These are phyloP conservation scores for Dipodascopsis uninucleata DNA, from an alignment of 805 yeast genomes.

Conservation along the genomic window DNA sequence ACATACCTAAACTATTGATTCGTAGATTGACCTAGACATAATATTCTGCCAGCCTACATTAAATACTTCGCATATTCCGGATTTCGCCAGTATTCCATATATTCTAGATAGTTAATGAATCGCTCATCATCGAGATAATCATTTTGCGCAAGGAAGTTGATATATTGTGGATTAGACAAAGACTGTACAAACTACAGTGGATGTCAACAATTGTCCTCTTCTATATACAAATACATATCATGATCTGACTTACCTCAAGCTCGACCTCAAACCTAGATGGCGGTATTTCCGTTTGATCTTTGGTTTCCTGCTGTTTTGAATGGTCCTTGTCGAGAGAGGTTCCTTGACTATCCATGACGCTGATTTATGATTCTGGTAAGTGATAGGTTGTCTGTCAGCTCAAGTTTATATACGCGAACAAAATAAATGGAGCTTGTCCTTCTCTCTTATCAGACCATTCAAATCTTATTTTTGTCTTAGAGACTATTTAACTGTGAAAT, in stretches of 20 bases:
- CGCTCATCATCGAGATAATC: slow-evolving; percentile 66
- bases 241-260: slow-evolving; percentile 52
- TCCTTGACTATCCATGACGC: no score
- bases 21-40: not conserved
- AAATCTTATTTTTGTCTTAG: no score
- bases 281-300: slow-evolving; percentile 35
- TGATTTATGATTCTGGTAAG: no score
- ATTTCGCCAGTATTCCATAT: slow-evolving; percentile 79
- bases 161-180: slow-evolving; percentile 81
- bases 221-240: slow-evolving; percentile 5
- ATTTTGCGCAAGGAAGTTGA: slow-evolving; percentile 82
- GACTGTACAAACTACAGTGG: slow-evolving; percentile 73
- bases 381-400: no score
- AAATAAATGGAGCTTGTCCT: no score
- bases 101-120: slow-evolving; percentile 71
- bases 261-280: slow-evolving; percentile 88
- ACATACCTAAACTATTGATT: slow-evolving; percentile 2
- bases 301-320: no score
- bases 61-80: slow-evolving; percentile 66
- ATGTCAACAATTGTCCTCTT: not conserved
- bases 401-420: no score
- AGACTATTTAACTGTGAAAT: no score
- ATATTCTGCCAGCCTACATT: slow-evolving; percentile 41
- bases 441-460: no score
- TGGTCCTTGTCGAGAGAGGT: no score